Percentiles rank a stretch among this genome's conserved stretches.
phyloP scores from a whole-genome alignment of 148 eudicot genomes.

The Rhododendron molle region DNA sequence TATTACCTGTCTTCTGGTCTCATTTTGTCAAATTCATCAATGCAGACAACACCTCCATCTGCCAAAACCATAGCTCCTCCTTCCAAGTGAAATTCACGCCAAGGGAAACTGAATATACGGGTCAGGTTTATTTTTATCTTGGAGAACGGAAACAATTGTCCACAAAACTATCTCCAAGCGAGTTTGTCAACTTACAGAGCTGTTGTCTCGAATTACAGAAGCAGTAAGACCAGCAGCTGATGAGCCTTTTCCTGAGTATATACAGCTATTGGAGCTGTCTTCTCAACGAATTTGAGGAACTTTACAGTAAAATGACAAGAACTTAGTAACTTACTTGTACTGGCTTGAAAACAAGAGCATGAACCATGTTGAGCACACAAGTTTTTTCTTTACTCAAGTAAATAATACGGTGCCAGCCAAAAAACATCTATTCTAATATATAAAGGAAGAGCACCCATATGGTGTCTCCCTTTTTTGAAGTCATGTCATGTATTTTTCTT shows the following conservation, averaged over 20 bases:
- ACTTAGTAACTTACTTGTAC: not conserved
- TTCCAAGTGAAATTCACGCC: constrained; percentile 98
- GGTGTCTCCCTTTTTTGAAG: too few relatives aligned
- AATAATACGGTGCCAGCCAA: not conserved
- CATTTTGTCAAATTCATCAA: constrained; percentile 99
- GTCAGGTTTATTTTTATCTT: not conserved
- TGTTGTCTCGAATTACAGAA: constrained; percentile 85
- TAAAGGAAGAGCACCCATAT: too few relatives aligned
- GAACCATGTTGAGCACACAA: too few relatives aligned
- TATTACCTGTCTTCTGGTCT: constrained; percentile 93
- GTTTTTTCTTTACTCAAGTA: not conserved
- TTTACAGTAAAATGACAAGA: constrained; percentile 28
- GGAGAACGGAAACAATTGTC: not conserved
- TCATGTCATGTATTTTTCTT: too few relatives aligned
- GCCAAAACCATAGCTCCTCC: constrained; percentile 99
- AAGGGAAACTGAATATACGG: constrained; percentile 6
- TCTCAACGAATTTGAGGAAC: constrained; percentile 99
- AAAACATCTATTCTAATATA: too few relatives aligned
- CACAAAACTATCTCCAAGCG: not conserved
- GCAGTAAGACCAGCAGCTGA: constrained; percentile 99
- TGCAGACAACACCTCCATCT: constrained; percentile 99
- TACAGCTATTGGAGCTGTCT: constrained; percentile 97
- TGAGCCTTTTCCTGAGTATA: constrained; percentile 98
- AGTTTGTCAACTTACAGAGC: constrained; percentile 59
- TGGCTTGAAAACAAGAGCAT: not conserved